Base-by-base conservation (phyloP, 805 yeast genomes). In the Sugiyamaella boreocaroliniensis region DNA sequence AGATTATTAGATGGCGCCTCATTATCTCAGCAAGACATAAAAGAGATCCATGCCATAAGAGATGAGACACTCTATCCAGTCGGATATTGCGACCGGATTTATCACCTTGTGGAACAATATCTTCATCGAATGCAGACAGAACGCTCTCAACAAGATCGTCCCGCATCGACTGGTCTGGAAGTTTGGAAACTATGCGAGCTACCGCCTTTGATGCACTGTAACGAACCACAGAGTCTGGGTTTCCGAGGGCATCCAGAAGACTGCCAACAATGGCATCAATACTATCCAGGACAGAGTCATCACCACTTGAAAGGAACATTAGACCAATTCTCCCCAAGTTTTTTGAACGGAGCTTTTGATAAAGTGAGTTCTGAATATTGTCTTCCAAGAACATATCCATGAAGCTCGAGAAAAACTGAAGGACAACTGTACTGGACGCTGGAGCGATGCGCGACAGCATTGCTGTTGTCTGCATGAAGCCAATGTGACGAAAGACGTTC, bases 191-290 rank as follows among this genome's bases (percentile, higher is more conserved):
- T 4, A 87, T 62, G 45, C 79, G 72, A 4, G 85, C 78, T 26
- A 85, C 65, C 20, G 83, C 80, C 63, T 84, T 85, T 0, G 96
- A 86, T 34, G 83, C 70, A 1, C 80, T 71, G 56, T 82, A 83
- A 50, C 97, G 69, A 2, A 84, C 76, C 1, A 71, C 68, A 0
- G 86, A 79, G 50, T 80, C 86, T 37, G 65, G 68, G 45, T 75
- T 68, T n/a, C 71, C 70, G 51, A 81, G 66, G 42, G 73, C 69
- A 2, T 66, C 58, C 4, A 83, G 56, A 43, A 82, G 69, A 61
- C 74, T 71, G 37, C 76, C 73, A 1, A 86, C 61, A 2, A 82
- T 74, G 3, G 64, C 70, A 41, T 82, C 84, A 4, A 81, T 72
- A 0, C 53, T 47, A 2, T 65, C 73, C 61, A 70, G 77, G 12